Base-by-base conservation (phyloP, 2,329 filamentous ascomycete species). In the Cylindrodendrum hubeiense region DNA sequence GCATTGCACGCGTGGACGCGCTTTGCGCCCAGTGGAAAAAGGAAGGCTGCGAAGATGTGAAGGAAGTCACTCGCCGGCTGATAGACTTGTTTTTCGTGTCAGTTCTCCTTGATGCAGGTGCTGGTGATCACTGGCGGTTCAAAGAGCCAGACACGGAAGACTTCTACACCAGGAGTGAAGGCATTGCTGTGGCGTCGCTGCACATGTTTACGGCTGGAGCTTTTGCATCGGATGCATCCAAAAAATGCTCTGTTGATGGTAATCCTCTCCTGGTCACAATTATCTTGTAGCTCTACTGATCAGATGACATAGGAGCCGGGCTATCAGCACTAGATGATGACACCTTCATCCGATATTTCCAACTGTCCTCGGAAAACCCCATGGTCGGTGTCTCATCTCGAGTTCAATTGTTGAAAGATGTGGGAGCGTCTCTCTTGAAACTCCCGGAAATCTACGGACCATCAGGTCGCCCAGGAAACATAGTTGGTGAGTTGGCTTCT, bases 21-120 rank as follows among this genome's bases (percentile, higher is more conserved):
- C 73, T 88, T 3, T 75, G 86, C 3, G 71, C 80, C 24, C 73
- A 79, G 46, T 87, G 86, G 86, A 76, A 82, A 3, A 73, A 71
- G 3, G 76, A 79, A 0, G 77, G 37, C 0, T n/a, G 76, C 2
- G 74, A 76, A 41, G 83, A 87, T 55, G 77, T 80, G 2, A 67
- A 76, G 1, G 87, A 88, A 65, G 74, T 82, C 5, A 84, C 85
- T 0, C 84, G 87, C 3, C 82, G 87, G 0, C 76, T 90, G 19
- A 82, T 89, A 47, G 89, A 91, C 70, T 77, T 91, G 8, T 90
- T 90, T 77, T 84, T 90, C 50, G 85, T 89, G 3, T 88, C 87
- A 0, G 87, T 89, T 1, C 79, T 89, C 17, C 78, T 89, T 0
- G 87, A 89, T 69, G 87, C 85, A 0, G 85, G 85, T 0, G 85